phyloP scores from a whole-genome alignment of 2,329 filamentous ascomycete species.

The Orbilia javanica region DNA sequence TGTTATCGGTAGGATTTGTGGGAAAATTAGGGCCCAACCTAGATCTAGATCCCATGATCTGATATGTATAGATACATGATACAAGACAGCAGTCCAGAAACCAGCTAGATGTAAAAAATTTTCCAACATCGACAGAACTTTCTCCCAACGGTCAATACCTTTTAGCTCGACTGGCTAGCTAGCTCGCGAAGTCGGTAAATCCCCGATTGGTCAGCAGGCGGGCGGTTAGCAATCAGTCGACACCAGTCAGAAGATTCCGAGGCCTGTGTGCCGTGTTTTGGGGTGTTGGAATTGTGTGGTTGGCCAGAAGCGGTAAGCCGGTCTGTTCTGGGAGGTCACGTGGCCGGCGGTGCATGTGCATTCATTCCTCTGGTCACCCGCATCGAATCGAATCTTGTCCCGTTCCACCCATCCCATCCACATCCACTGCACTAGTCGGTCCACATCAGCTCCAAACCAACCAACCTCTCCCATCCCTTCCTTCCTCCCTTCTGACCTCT shows the following conservation, averaged over 20 bases:
- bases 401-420: not conserved
- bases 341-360: not conserved
- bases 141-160: not conserved
- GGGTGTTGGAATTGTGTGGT: constrained; percentile 36
- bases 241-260: constrained; percentile 16
- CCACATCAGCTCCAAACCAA: constrained; percentile 17
- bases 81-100: not conserved
- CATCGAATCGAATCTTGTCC: constrained; percentile 9
- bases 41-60: no score
- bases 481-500: not conserved
- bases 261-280: not conserved
- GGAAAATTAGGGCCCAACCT: not conserved
- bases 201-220: constrained; percentile 32
- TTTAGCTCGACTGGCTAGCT: no score
- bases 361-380: constrained; percentile 35
- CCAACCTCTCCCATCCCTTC: constrained; percentile 6
- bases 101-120: not conserved
- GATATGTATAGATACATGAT: no score
- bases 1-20: no score
- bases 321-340: constrained; percentile 20
- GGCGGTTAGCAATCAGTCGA: constrained; percentile 50
- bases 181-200: not conserved
- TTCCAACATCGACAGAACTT: not conserved
- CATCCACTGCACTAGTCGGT: not conserved
- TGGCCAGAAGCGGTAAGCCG: constrained; percentile 8